Evolutionary conservation across 257 asterid genomes (phyloP), one percentile per base, ranked within the genome.

Genomic region (Echites panduratus): DNA sequence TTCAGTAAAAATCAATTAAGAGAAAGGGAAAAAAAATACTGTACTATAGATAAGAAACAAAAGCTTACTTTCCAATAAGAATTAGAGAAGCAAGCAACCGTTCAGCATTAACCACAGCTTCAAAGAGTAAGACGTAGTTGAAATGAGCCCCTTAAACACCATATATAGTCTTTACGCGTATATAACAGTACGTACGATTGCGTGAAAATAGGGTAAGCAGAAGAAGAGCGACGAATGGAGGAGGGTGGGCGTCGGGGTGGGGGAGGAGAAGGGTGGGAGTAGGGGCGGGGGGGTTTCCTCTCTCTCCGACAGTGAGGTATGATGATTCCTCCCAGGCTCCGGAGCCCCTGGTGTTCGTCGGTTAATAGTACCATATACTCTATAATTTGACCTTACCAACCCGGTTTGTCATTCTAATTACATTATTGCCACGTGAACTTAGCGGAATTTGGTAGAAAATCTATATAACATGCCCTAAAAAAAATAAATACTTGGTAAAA

Each of bases 321-420:
- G 59, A 53, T 53, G 74, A 54, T 56, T 72, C 58, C 75, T 79
- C 44, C 84, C 68, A 69, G 65, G 70, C 77, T 70, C 78, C 82
- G 78, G 86, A 77, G 86, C 83, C 87, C 87, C 86, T 79, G 77
- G 67, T 73, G 75, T 77, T 75, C 83, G 79, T 79, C 83, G 58
- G 66, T 79, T 73, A 7, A 20, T 49, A 19, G 20, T 2, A 62
- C 73, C 77, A 70, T 71, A 77, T 79, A 75, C 72, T 27, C 24
- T 64, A 4, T 9, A 35, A 47, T 71, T 71, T 41, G 47, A 64
- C 73, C 16, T 71, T 11, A 61, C 69, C 48, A 67, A 41, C 88
- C 85, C 72, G 40, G 12, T 38, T 32, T 4, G 3, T 73, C 58
- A 26, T 26, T 13, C 0, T 73, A 75, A 41, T 83, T 74, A 41